phyloP scores from a whole-genome alignment of 257 asterid genomes.

The Ajuga chamaepitys region DNA sequence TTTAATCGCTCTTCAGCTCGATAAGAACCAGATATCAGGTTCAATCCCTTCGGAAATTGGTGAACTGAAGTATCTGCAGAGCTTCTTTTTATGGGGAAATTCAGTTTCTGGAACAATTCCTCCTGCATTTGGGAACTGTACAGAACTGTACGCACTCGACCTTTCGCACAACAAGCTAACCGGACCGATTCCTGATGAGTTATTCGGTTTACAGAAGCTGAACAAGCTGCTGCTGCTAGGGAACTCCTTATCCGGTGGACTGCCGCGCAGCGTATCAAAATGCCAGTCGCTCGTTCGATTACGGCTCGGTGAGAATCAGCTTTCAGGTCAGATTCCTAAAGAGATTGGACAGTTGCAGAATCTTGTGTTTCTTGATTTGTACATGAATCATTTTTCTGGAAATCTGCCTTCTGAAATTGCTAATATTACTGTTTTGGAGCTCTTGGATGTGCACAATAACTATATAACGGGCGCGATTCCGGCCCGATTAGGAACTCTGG shows the following conservation, averaged over 20 bases:
- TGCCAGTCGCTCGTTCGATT: conserved; percentile 86
- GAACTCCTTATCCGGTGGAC: conserved; percentile 57
- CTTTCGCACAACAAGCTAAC: conserved; percentile 78
- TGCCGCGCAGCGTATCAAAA: conserved; percentile 50
- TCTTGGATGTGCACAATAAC: conserved; percentile 73
- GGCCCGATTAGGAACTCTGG: conserved; percentile 51
- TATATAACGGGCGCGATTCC: conserved; percentile 60
- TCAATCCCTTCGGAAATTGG: conserved; percentile 65
- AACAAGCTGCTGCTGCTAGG: conserved; percentile 79
- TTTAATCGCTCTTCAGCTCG: conserved; percentile 73
- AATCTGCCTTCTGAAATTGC: conserved; percentile 64
- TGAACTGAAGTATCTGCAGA: conserved; percentile 67
- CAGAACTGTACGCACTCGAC: conserved; percentile 84
- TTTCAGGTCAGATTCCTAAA: conserved; percentile 85
- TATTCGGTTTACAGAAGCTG: conserved; percentile 63
- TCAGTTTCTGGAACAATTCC: conserved; percentile 76
- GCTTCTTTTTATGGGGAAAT: conserved; percentile 85
- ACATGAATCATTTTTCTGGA: conserved; percentile 80
- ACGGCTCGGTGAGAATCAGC: conserved; percentile 86
- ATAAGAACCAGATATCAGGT: conserved; percentile 73
- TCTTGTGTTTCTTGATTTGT: conserved; percentile 90
- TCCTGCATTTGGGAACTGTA: conserved; percentile 61
- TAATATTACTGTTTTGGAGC: conserved; percentile 75
- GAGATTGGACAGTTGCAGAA: conserved; percentile 81
- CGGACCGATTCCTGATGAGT: conserved; percentile 78